phyloP scores from a whole-genome alignment of 768 basidiomycete species.

The Nevesoporus exiguus region DNA sequence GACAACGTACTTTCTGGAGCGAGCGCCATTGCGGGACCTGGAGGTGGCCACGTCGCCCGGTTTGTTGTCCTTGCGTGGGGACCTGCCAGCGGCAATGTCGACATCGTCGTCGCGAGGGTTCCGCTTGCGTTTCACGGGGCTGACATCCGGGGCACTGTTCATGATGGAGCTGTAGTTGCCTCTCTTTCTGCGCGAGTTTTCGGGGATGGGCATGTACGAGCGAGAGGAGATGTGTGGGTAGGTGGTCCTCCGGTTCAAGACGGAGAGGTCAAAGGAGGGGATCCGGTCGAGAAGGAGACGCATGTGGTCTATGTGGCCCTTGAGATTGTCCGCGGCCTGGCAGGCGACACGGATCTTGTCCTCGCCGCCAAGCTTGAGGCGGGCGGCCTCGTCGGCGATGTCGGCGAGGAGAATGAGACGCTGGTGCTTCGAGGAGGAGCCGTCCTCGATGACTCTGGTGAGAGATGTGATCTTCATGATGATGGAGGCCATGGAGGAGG shows the following conservation, averaged over 20 bases:
- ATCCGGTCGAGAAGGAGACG: constrained; percentile 57
- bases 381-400: constrained; percentile 89
- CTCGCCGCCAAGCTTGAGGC: constrained; percentile 91
- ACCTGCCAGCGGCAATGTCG: constrained; percentile 46
- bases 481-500: constrained; percentile 78
- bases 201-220: constrained; percentile 65
- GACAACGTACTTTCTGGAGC: constrained; percentile 57
- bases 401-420: constrained; percentile 85
- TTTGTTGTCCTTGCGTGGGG: constrained; percentile 60
- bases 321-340: constrained; percentile 85
- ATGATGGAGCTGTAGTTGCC: constrained; percentile 54
- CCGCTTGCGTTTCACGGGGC: constrained; percentile 64
- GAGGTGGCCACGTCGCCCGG: constrained; percentile 40
- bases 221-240: constrained; percentile 75
- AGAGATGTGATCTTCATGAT: constrained; percentile 76
- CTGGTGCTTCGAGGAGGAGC: constrained; percentile 56
- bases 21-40: constrained; percentile 49
- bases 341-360: constrained; percentile 97
- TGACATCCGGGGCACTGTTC: constrained; percentile 50
- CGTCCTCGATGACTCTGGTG: constrained; percentile 70
- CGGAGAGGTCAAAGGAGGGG: constrained; percentile 57
- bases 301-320: constrained; percentile 59
- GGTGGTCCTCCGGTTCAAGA: constrained; percentile 58
- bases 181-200: constrained; percentile 62
- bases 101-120: constrained; percentile 60